Conservation (phyloP, 257 asterid species). For the Nemophila menziesii region DNA sequence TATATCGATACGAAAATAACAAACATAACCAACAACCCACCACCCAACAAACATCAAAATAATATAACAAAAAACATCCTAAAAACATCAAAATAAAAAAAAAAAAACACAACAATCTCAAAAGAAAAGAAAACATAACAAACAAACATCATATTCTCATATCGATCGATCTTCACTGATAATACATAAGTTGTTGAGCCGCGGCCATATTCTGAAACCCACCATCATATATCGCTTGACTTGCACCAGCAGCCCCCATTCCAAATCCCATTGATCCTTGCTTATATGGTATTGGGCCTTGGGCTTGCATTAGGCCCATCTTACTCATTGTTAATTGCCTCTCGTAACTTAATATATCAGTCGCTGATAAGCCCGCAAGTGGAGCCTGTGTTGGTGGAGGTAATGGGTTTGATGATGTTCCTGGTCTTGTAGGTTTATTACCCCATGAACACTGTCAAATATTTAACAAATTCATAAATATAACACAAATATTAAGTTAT, state of each 20-base stretch:
- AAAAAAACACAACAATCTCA: not conserved
- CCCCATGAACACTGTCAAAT: conserved; percentile 84
- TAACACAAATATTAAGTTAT: no score
- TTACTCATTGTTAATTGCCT: conserved; percentile 65
- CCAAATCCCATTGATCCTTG: conserved; percentile 33
- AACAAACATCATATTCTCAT: not conserved
- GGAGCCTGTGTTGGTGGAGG: conserved; percentile 70
- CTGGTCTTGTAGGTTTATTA: conserved; percentile 87
- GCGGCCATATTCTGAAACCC: conserved; percentile 77
- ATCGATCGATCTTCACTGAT: conserved; percentile 28
- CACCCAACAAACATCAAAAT: not conserved
- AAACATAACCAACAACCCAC: not conserved
- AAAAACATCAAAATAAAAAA: no score
- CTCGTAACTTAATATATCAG: conserved; percentile 61
- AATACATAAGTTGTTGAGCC: conserved; percentile 90
- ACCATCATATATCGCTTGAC: conserved; percentile 89
- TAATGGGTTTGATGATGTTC: conserved; percentile 76
- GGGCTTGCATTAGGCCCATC: conserved; percentile 55
- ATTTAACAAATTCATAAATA: no score
- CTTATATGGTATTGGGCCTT: conserved; percentile 23
- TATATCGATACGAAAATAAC: not conserved
- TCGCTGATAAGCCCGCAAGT: conserved; percentile 42
- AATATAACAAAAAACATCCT: not conserved
- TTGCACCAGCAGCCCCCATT: conserved; percentile 36
- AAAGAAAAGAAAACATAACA: not conserved